phyloP scores from a whole-genome alignment of 2,329 filamentous ascomycete genomes.

The Chrysoporthe cubensis region DNA sequence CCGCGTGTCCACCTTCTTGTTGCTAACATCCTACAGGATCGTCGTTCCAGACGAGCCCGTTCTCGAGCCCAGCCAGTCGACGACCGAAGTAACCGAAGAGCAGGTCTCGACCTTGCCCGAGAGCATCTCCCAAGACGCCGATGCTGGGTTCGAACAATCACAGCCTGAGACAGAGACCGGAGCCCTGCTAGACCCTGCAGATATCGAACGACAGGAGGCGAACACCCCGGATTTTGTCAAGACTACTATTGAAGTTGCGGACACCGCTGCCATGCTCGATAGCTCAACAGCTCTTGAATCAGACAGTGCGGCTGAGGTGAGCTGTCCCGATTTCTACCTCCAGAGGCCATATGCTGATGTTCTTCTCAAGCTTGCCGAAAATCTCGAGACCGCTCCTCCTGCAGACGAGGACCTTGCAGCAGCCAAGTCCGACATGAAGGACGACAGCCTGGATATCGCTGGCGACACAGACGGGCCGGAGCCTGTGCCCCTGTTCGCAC shows the following conservation, averaged over 20 bases:
- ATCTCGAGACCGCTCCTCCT: not conserved
- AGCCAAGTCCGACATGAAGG: slow-evolving; percentile 19
- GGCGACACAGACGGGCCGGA: slow-evolving; percentile 21
- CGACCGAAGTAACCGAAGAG: not conserved
- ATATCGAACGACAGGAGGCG: slow-evolving; percentile 31
- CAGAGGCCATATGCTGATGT: not conserved
- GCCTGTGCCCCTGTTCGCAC: slow-evolving; percentile 21
- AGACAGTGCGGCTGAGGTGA: slow-evolving; percentile 36
- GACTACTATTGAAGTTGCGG: slow-evolving; percentile 41
- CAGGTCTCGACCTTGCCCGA: not conserved
- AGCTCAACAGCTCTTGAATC: slow-evolving; percentile 38
- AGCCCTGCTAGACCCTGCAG: slow-evolving; percentile 27
- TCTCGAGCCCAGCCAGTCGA: not conserved
- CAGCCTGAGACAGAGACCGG: slow-evolving; percentile 25
- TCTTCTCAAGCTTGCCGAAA: slow-evolving; percentile 4
- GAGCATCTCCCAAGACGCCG: not conserved
- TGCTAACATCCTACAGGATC: not conserved
- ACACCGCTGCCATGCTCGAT: slow-evolving; percentile 40
- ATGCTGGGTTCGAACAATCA: slow-evolving; percentile 16
- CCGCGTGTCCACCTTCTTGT: not conserved
- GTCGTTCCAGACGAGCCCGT: slow-evolving; percentile 23
- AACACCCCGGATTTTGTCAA: slow-evolving; percentile 36
- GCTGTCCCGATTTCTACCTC: slow-evolving; percentile 1
- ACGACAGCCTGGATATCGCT: slow-evolving; percentile 23
- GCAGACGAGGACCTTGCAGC: slow-evolving; percentile 12